Evolutionary conservation across 306 rosid species (phyloP).

Genomic region (Leucaena leucocephala): DNA sequence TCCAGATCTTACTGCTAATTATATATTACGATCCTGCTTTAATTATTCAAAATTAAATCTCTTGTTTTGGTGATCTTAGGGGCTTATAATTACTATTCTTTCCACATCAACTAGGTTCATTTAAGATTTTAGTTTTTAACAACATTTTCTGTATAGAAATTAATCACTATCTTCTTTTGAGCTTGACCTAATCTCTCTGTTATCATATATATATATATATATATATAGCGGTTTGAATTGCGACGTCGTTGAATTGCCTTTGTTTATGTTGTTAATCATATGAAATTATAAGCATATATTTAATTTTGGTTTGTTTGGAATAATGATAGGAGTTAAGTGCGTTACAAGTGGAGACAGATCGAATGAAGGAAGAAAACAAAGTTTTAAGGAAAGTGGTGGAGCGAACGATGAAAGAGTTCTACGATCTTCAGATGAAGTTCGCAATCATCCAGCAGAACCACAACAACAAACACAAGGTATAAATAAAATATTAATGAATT

Average conservation of each 20-base stretch:
- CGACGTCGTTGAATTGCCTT: background rate
- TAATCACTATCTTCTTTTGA: background rate
- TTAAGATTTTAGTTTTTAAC: background rate
- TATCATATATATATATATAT: no score
- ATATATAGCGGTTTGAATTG: no score
- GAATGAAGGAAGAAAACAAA: slow-evolving; percentile 84
- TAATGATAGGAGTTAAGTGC: slow-evolving; percentile 46
- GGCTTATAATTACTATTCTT: background rate
- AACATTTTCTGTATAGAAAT: background rate
- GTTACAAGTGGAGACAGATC: slow-evolving; percentile 76
- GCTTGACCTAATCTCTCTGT: background rate
- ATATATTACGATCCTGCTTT: background rate
- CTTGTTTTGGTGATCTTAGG: background rate
- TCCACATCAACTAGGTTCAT: background rate
- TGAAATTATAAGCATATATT: no score
- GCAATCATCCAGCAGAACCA: slow-evolving; percentile 59
- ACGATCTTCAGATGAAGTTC: slow-evolving; percentile 77
- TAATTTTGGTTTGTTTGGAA: background rate
- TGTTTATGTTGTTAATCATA: background rate
- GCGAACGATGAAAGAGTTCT: slow-evolving; percentile 79
- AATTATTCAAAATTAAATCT: background rate
- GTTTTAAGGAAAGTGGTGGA: slow-evolving; percentile 73
- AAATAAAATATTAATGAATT: background rate
- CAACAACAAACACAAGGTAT: slow-evolving; percentile 56
- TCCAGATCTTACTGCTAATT: background rate